Conservation (phyloP, 177 flowering plant genomes). For the Vitis hybrid region DNA sequence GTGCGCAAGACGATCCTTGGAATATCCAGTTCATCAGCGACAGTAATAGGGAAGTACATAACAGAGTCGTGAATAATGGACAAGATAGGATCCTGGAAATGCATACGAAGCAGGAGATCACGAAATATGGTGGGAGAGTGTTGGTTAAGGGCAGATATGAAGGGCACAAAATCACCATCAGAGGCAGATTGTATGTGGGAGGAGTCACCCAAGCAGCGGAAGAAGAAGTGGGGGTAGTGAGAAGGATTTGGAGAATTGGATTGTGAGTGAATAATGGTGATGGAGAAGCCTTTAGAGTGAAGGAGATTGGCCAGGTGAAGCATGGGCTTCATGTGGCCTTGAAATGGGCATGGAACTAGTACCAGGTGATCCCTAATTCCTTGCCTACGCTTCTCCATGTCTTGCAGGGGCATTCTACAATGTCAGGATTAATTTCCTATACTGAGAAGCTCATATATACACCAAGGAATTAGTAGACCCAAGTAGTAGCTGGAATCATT, state of each 20-base stretch:
- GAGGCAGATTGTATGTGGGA: not conserved
- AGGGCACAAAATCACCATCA: not conserved
- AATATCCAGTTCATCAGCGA: not conserved
- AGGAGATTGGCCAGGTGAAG: not conserved
- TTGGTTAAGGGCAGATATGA: not conserved
- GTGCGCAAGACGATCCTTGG: not conserved
- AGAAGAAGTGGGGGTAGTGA: not conserved
- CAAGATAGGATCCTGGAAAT: not conserved
- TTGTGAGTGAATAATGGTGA: not conserved
- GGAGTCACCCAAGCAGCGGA: not conserved
- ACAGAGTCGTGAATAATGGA: not conserved
- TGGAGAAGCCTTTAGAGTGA: conserved; percentile 1
- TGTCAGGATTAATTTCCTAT: not conserved
- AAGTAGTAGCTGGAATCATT: not conserved
- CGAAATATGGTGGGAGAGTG: not conserved
- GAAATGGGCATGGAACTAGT: not conserved
- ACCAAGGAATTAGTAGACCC: no score
- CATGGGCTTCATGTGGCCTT: not conserved
- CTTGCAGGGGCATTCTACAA: not conserved
- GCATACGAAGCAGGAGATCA: not conserved
- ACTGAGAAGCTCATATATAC: not conserved
- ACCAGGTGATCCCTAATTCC: not conserved
- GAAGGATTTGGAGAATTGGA: not conserved
- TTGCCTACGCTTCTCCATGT: not conserved
- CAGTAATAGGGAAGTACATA: not conserved